Base-by-base conservation (phyloP, 2,329 filamentous ascomycete genomes). In the Lecanicillium sp. region DNA sequence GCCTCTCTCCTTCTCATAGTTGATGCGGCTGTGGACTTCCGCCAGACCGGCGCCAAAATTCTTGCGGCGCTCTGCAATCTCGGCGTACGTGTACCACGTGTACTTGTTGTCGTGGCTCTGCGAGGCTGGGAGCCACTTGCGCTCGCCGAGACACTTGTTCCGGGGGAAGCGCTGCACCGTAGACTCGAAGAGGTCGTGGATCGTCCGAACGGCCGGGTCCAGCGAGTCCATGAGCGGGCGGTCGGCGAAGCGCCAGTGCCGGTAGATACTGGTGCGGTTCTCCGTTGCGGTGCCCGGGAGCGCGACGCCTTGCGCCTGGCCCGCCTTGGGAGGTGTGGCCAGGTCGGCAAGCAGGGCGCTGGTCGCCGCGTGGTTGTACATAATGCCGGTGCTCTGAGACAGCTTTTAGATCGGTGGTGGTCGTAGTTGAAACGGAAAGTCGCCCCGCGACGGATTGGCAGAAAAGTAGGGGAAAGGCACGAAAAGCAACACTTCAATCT, bases 31-130 rank as follows among this genome's bases (percentile, higher is more conserved):
- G 65, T 91, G 86, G 54, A 95, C 66, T 65, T 90, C 82, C 19
- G 88, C 81, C 38, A 95, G 66, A 47, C 89, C 90, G 23, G 82
- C 83, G 53, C 89, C 90, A 55, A 94, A 78, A 62, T 90, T 86
- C 59, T 82, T 83, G 60, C 86, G 79, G 60, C 88, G 77, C 68
- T 79, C 75, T 49, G 84, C 83, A 10, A 89, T 75, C 48, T 89
- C 81, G 56, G 73, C 73, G 60, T 93, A 95, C 46, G 84, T 85
- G 56, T 87, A 69, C 87, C 87, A 95, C 50, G 80, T 72, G 61
- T 86, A 95, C 51, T 77, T 77, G 43, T 81, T 79, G 45, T 77
- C 76, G 63, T 77, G 91, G 1, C 76, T 77, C 69, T 88, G 84
- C 35, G 80, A 86, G 20, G 65, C 69, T 2, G 83, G 66, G 63